These are phyloP conservation scores for Balakata baccata DNA, from an alignment of 345 rosid genomes.

Conservation along the genomic window DNA sequence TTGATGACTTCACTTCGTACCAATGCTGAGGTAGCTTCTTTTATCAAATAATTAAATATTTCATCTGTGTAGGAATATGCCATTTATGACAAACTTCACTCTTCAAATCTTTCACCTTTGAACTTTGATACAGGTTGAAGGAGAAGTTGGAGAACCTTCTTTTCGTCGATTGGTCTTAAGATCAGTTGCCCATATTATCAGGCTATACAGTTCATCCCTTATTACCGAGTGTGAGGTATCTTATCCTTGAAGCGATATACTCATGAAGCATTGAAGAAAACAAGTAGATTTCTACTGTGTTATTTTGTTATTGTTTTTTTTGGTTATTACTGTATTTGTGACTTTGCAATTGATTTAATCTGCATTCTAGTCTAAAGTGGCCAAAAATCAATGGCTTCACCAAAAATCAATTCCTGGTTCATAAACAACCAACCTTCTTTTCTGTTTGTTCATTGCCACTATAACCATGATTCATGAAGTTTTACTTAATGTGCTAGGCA, in stretches of 20 bases:
- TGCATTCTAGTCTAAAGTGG: neutral
- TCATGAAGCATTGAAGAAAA: neutral
- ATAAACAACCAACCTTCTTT: neutral
- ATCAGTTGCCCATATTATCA: constrained; percentile 90
- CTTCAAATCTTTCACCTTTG: constrained; percentile 12
- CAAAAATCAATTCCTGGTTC: neutral
- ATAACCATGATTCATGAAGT: neutral
- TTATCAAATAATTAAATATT: neutral
- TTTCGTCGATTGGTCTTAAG: constrained; percentile 94
- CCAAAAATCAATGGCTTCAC: neutral
- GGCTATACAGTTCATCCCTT: constrained; percentile 86
- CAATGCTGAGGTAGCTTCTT: constrained; percentile 69
- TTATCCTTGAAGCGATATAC: constrained; percentile 2
- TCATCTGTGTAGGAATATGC: neutral
- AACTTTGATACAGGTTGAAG: constrained; percentile 64
- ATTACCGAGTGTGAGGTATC: constrained; percentile 89
- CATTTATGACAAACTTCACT: neutral
- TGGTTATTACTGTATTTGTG: neutral
- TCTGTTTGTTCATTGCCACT: neutral
- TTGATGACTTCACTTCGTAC: constrained; percentile 96
- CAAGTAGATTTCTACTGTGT: neutral
- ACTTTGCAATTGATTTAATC: neutral
- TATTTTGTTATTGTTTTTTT: neutral
- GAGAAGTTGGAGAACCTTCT: constrained; percentile 95
- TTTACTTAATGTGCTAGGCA: neutral